Percentiles rank a stretch among this genome's conserved stretches.
Evolutionary conservation across 2,329 filamentous ascomycete species (phyloP).

Genomic region (Ophiognomonia clavigignenti-juglandacearum): DNA sequence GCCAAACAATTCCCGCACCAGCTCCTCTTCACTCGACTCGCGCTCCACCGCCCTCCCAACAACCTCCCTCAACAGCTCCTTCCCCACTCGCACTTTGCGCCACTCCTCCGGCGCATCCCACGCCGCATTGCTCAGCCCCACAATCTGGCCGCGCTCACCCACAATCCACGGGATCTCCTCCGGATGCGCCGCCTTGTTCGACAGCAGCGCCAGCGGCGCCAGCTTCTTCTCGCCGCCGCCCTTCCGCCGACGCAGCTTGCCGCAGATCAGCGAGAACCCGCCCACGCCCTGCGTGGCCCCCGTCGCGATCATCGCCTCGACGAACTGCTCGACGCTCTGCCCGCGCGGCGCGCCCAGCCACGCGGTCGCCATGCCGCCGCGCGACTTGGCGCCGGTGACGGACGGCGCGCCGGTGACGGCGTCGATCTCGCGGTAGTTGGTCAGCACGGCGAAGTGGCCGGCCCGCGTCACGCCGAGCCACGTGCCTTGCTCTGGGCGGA

Average conservation of each 20-base stretch:
- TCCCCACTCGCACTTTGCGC: slow-evolving; percentile 57
- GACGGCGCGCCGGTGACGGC: slow-evolving; percentile 45
- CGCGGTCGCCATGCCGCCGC: slow-evolving; percentile 59
- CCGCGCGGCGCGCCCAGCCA: slow-evolving; percentile 50
- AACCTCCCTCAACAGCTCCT: slow-evolving; percentile 36
- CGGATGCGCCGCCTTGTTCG: slow-evolving; percentile 51
- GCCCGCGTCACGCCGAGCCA: slow-evolving; percentile 60
- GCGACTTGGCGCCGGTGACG: slow-evolving; percentile 50
- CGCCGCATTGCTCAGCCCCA: slow-evolving; percentile 59
- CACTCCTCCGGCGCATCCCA: slow-evolving; percentile 50
- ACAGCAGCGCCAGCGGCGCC: slow-evolving; percentile 55
- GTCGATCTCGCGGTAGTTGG: slow-evolving; percentile 59
- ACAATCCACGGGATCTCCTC: slow-evolving; percentile 55
- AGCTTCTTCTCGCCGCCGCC: slow-evolving; percentile 24
- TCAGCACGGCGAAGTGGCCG: slow-evolving; percentile 59
- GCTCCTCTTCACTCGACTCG: slow-evolving; percentile 37
- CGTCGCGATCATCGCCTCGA: slow-evolving; percentile 46
- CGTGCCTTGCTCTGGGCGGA: slow-evolving; percentile 57
- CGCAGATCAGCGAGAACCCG: slow-evolving; percentile 63
- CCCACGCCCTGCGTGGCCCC: slow-evolving; percentile 56
- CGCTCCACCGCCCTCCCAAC: slow-evolving; percentile 35
- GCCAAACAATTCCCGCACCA: slow-evolving; percentile 47
- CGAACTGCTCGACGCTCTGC: slow-evolving; percentile 46
- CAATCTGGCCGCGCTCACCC: slow-evolving; percentile 44
- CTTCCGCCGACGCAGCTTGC: slow-evolving; percentile 39